Evolutionary conservation across 495 filamentous ascomycete species (phyloP), one percentile per base, ranked within the genome.

Genomic region (Penicillium roqueforti): DNA sequence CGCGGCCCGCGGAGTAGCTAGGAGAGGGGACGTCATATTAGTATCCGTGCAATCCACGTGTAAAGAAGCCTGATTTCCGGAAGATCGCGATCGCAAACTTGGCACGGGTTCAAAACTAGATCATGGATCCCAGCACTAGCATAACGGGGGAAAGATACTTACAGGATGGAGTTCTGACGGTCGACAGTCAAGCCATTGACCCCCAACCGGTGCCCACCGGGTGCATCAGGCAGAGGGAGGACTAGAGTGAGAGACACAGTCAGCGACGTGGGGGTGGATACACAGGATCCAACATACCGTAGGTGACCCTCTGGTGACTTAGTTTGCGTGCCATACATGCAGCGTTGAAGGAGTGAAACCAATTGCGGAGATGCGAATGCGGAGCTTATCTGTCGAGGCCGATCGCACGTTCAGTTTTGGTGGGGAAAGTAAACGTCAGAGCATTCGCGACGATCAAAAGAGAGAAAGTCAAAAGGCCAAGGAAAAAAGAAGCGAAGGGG

Each of bases 1-100:
- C 93, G 67, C 93, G 86, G 55, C 93, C 93, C 49, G 90, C 93
- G 22, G 93, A 96, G 69, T 97, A 98, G 54, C 92, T 97, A 60
- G 56, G 63, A 43, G 50, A 52, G 37, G 37, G 32, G 48, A 53
- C 48, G 55, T 56, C 57, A 57, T 51, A 53, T 68, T 61, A 64
- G 61, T 54, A 36, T 46, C 41, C 41, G 57, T 54, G 55, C 56
- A 47, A 53, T 48, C 53, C 52, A 49, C 60, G 51, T 47, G 59
- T 41, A 11, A 20, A 19, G 14, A 14, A 42, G 13, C 18, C 45
- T 29, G 7, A 14, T 31, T 19, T 20, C 16, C 22, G 4, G 36
- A 40, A 49, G 31, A 50, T 22, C 9, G 25, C 32, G 18, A 18
- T 16, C 22, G 14, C 44, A 20, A n/a, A 19, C 25, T 19, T 19